Percentiles rank a stretch among this genome's conserved stretches.
These are phyloP conservation scores for Apiosordaria backusii DNA, from an alignment of 495 filamentous ascomycete species.

Conservation along the genomic window DNA sequence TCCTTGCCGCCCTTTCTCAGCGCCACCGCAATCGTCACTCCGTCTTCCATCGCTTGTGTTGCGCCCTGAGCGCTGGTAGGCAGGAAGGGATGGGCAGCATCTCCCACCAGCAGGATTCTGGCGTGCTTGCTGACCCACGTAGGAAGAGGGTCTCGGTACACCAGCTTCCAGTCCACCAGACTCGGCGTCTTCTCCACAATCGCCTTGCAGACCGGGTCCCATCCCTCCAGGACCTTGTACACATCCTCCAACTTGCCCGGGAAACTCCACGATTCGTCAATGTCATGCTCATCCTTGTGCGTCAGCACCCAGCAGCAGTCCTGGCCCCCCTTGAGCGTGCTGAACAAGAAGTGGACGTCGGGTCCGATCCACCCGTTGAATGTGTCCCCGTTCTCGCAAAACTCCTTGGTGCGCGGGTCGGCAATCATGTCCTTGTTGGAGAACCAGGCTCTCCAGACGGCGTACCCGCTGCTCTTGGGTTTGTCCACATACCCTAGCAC, in stretches of 20 bases:
- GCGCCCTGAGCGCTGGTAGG: constrained; percentile 62
- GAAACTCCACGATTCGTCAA: constrained; percentile 60
- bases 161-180: constrained; percentile 64
- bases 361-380: constrained; percentile 60
- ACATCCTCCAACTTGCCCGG: constrained; percentile 57
- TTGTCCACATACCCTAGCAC: constrained; percentile 59
- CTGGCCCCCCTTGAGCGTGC: constrained; percentile 55
- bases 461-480: constrained; percentile 57
- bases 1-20: constrained; percentile 53
- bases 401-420: constrained; percentile 56
- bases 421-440: constrained; percentile 57
- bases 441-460: constrained; percentile 60
- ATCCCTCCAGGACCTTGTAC: constrained; percentile 56
- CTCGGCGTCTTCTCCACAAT: constrained; percentile 60
- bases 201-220: constrained; percentile 56
- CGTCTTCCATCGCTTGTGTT: constrained; percentile 64
- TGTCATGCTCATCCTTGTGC: constrained; percentile 56
- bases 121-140: constrained; percentile 59
- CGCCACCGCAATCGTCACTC: constrained; percentile 56
- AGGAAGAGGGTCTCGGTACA: constrained; percentile 61
- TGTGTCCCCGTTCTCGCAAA: constrained; percentile 59
- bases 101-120: constrained; percentile 56
- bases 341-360: constrained; percentile 59
- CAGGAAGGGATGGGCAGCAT: constrained; percentile 63
- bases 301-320: constrained; percentile 66